These are phyloP conservation scores for Hibiscus syriacus DNA, from an alignment of 345 rosid genomes.

Conservation along the genomic window DNA sequence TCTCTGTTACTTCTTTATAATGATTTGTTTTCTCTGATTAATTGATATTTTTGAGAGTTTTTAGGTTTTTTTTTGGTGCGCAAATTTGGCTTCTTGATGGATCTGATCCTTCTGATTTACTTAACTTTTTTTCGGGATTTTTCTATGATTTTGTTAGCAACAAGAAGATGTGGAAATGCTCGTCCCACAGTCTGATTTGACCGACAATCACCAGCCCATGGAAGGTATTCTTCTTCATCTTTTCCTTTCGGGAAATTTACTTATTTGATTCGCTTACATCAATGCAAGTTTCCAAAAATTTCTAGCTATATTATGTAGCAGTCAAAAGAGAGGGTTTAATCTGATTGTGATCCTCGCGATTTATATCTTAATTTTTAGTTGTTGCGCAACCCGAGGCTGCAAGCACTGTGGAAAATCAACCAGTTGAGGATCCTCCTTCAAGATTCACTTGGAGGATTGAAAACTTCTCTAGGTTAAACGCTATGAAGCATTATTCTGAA, in stretches of 20 bases:
- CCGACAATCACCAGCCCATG: constrained; percentile 74
- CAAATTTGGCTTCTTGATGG: constrained; percentile 30
- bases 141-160: constrained; percentile 30
- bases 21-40: neutral
- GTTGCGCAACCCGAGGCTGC: constrained; percentile 50
- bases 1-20: neutral
- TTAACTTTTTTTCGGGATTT: neutral
- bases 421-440: constrained; percentile 74
- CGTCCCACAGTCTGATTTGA: constrained; percentile 74
- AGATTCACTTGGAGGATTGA: constrained; percentile 81
- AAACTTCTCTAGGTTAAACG: constrained; percentile 66
- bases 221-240: constrained; percentile 41
- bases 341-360: neutral
- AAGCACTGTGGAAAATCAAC: constrained; percentile 58
- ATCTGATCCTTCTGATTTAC: constrained; percentile 23
- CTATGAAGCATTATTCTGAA: constrained; percentile 73
- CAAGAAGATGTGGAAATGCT: constrained; percentile 96
- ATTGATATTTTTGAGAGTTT: no score
- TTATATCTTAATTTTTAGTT: constrained; percentile 11
- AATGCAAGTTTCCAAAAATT: neutral
- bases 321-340: neutral
- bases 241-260: neutral
- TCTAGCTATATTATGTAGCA: neutral
- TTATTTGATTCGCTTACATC: neutral
- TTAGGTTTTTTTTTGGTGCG: constrained; percentile 24